These are phyloP conservation scores for Penicillium herquei DNA, from an alignment of 495 filamentous ascomycete genomes.

Conservation along the genomic window DNA sequence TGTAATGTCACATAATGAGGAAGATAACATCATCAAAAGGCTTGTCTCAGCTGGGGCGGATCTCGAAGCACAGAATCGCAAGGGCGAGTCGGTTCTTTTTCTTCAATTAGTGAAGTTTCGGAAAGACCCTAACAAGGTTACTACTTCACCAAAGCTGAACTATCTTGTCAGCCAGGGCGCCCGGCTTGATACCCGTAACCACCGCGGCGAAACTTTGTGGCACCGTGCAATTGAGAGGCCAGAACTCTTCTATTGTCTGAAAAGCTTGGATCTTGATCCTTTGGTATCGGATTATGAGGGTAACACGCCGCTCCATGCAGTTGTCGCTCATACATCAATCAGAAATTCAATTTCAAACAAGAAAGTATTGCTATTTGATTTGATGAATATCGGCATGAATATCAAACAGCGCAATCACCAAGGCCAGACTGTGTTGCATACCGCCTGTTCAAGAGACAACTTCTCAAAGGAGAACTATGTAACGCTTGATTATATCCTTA, in stretches of 20 bases:
- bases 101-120: neutral
- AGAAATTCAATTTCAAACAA: neutral
- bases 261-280: constrained; percentile 9
- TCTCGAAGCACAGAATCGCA: neutral
- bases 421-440: constrained; percentile 15
- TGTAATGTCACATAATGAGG: neutral
- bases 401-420: constrained; percentile 14
- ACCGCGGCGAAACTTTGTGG: neutral
- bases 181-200: neutral
- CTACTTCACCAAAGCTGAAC: neutral
- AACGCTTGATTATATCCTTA: constrained; percentile 12
- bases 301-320: constrained; percentile 18
- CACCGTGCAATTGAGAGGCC: neutral
- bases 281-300: constrained; percentile 10
- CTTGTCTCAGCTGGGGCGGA: neutral
- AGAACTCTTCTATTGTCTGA: neutral
- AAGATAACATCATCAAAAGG: neutral
- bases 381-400: constrained; percentile 8
- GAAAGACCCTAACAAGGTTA: too few species aligned
- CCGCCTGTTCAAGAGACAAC: constrained; percentile 7
- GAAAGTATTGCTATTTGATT: too few species aligned
- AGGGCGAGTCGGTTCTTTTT: constrained; percentile 1
- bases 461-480: neutral
- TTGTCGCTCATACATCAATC: neutral
- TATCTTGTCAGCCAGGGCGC: neutral